These are phyloP conservation scores for Fistulinella cinereoalba DNA, from an alignment of 1,284 basidiomycete species.

Conservation along the genomic window DNA sequence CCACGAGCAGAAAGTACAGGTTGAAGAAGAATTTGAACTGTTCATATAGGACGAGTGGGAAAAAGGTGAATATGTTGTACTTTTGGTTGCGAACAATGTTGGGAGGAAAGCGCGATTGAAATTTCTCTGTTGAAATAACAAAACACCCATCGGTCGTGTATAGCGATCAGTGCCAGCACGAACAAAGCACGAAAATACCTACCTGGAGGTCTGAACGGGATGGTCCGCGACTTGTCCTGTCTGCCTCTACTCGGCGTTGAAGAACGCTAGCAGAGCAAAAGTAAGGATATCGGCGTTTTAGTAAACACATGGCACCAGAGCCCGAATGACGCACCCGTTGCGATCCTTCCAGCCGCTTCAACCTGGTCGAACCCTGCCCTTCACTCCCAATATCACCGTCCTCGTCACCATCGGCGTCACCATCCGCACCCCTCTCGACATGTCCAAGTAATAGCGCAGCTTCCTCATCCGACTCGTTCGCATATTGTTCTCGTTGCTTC, in stretches of 20 bases:
- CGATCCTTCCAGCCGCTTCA: constrained; percentile 27
- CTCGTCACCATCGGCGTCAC: constrained; percentile 26
- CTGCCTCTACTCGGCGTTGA: constrained; percentile 30
- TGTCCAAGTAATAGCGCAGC: constrained; percentile 47
- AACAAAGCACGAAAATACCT: constrained; percentile 15
- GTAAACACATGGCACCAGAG: neutral
- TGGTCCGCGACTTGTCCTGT: constrained; percentile 72
- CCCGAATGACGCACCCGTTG: constrained; percentile 24
- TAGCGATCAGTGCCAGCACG: neutral
- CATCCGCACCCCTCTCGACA: constrained; percentile 22
- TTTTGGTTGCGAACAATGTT: constrained; percentile 98
- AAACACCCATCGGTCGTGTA: neutral
- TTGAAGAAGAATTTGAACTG: constrained; percentile 99
- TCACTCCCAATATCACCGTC: constrained; percentile 23
- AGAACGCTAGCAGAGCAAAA: constrained; percentile 26
- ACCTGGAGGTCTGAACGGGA: constrained; percentile 78
- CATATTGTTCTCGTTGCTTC: constrained; percentile 50
- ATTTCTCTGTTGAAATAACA: constrained; percentile 49
- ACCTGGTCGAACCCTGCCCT: constrained; percentile 25
- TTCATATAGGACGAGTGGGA: constrained; percentile 96
- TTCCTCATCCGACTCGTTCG: constrained; percentile 60
- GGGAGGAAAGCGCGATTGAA: constrained; percentile 66
- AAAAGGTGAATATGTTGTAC: constrained; percentile 92
- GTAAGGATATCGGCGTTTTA: neutral
- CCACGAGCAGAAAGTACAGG: constrained; percentile 96